These are phyloP conservation scores for Rubia balearica DNA, from an alignment of 305 asterid species.

Conservation along the genomic window DNA sequence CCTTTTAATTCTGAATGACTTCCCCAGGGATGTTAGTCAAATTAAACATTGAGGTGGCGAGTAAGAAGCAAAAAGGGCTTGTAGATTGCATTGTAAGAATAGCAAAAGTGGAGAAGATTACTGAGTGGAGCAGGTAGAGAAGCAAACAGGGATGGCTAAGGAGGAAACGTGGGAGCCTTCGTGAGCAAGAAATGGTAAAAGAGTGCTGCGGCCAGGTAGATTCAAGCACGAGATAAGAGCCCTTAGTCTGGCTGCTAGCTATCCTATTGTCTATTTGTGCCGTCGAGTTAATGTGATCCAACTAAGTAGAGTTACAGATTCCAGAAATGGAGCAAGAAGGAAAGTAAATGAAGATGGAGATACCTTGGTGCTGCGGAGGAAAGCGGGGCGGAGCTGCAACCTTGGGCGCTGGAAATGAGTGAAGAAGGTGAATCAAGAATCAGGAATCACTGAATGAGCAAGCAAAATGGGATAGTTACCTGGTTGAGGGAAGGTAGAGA, in stretches of 20 bases:
- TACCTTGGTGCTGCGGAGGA: not conserved
- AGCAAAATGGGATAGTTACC: too few species aligned
- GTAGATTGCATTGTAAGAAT: too few species aligned
- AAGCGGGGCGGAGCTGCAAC: slow-evolving; percentile 16
- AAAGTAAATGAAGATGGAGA: not conserved
- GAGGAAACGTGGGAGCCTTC: not conserved
- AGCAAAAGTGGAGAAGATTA: not conserved
- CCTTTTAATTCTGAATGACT: too few species aligned
- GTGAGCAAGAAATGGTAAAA: not conserved
- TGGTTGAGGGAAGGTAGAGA: not conserved
- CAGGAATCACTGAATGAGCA: not conserved
- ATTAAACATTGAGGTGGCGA: not conserved
- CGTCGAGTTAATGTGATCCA: not conserved
- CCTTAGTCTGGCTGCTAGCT: not conserved
- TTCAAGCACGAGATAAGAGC: not conserved
- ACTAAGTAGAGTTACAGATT: not conserved
- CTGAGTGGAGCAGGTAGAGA: not conserved
- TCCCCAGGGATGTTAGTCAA: not conserved
- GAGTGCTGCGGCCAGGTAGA: not conserved
- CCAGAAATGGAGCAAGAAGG: not conserved
- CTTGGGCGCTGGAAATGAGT: slow-evolving; percentile 10
- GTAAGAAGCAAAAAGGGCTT: not conserved
- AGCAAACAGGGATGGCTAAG: slow-evolving; percentile 1
- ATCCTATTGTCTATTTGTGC: not conserved
- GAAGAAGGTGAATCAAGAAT: not conserved